These are phyloP conservation scores for Lepidium didymum DNA, from an alignment of 345 rosid genomes.

Conservation along the genomic window DNA sequence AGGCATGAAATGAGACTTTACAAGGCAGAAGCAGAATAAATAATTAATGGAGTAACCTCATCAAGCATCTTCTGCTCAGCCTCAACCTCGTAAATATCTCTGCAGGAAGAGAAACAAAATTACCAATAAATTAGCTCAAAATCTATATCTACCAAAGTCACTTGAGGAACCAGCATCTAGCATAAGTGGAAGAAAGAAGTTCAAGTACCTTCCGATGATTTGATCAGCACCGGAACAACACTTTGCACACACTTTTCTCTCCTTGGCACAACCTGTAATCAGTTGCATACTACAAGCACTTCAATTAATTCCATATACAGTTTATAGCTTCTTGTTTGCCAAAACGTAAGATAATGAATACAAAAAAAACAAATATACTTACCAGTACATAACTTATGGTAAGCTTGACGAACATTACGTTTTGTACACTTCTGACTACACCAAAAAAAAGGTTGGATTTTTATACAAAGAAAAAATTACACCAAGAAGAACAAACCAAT, in stretches of 20 bases:
- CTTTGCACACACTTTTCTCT: constrained; percentile 83
- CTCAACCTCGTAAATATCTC: constrained; percentile 70
- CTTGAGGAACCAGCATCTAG: neutral
- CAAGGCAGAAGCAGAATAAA: neutral
- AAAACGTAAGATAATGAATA: neutral
- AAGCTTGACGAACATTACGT: constrained; percentile 93
- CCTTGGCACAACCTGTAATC: constrained; percentile 85
- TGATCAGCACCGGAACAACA: constrained; percentile 51
- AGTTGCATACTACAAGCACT: neutral
- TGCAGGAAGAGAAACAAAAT: constrained; percentile 10
- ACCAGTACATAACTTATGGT: constrained; percentile 90
- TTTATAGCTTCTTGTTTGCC: neutral
- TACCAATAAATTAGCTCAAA: neutral
- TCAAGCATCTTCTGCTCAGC: constrained; percentile 82
- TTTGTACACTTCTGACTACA: constrained; percentile 41
- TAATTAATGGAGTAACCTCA: constrained; percentile 38
- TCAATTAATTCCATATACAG: neutral
- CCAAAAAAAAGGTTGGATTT: neutral
- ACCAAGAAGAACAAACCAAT: neutral
- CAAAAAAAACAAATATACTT: constrained; percentile 30
- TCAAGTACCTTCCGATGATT: constrained; percentile 59
- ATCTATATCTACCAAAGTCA: neutral
- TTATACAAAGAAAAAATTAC: neutral
- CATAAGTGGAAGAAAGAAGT: neutral
- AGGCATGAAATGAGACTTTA: neutral